These are phyloP conservation scores for Carex myosuroides DNA, from an alignment of 176 grass and related monocot species.

Conservation along the genomic window DNA sequence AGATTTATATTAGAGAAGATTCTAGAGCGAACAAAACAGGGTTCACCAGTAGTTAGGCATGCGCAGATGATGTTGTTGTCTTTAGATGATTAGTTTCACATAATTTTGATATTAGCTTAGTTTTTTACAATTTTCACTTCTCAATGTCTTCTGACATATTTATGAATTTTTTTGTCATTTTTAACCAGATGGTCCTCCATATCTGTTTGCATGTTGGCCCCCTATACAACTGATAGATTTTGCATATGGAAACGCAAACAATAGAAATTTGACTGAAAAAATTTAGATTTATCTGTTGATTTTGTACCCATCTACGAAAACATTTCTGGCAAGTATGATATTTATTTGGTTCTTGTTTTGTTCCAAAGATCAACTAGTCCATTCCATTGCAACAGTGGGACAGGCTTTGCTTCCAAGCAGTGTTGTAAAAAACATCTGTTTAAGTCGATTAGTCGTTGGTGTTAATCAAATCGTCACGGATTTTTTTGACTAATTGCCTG, in stretches of 20 bases:
- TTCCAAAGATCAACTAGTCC: not conserved
- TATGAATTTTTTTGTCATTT: not conserved
- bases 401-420: not conserved
- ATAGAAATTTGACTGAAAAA: not conserved
- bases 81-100: slow-evolving; percentile 47
- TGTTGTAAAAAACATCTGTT: no score
- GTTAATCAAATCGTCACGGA: no score
- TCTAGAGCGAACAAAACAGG: slow-evolving; percentile 87
- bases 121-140: not conserved
- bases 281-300: not conserved
- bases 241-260: not conserved
- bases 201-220: not conserved
- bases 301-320: not conserved
- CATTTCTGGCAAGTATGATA: not conserved
- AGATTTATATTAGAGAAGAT: slow-evolving; percentile 68
- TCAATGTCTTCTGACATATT: not conserved
- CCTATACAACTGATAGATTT: not conserved
- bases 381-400: not conserved
- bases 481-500: no score
- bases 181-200: not conserved
- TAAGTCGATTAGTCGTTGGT: no score
- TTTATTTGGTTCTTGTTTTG: not conserved
- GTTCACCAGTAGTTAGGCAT: slow-evolving; percentile 64
- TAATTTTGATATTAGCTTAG: slow-evolving; percentile 17
- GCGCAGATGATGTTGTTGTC: slow-evolving; percentile 79